Conservation (phyloP, 2,329 filamentous ascomycete genomes). For the Chaetoscypha palmicola region DNA sequence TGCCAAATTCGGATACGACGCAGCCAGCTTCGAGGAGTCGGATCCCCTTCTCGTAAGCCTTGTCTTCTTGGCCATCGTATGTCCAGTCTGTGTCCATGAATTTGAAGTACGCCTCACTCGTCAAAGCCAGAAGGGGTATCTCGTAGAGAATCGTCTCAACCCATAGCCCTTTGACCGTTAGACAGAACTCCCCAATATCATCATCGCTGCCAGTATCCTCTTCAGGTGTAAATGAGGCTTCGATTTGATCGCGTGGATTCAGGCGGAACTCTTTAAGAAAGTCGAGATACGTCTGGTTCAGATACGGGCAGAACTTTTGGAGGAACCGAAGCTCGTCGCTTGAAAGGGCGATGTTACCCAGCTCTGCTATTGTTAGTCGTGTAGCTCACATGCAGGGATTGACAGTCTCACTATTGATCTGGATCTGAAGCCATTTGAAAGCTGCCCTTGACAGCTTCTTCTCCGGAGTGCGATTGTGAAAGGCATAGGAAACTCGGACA, state of each 20-base stretch:
- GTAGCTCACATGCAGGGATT: too few species aligned
- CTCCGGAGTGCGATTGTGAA: slow-evolving; percentile 90
- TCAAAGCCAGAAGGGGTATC: slow-evolving; percentile 84
- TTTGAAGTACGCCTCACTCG: slow-evolving; percentile 95
- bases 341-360: slow-evolving; percentile 73
- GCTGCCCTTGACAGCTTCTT: slow-evolving; percentile 82
- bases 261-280: slow-evolving; percentile 80
- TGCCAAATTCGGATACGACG: slow-evolving; percentile 89
- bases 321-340: slow-evolving; percentile 76
- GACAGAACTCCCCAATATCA: slow-evolving; percentile 66
- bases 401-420: slow-evolving; percentile 62
- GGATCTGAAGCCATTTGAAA: slow-evolving; percentile 76
- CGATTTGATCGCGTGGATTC: slow-evolving; percentile 72
- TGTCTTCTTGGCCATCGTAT: slow-evolving; percentile 78
- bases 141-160: slow-evolving; percentile 96
- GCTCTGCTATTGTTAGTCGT: slow-evolving; percentile 47
- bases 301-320: slow-evolving; percentile 70
- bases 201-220: slow-evolving; percentile 55
- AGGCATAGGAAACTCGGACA: slow-evolving; percentile 78
- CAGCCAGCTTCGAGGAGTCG: slow-evolving; percentile 75
- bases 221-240: slow-evolving; percentile 46
- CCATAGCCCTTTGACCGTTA: slow-evolving; percentile 78
- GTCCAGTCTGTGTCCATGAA: slow-evolving; percentile 93
- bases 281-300: slow-evolving; percentile 67
- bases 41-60: slow-evolving; percentile 74